Conservation (phyloP, 2,329 filamentous ascomycete genomes). For the Aspergillus sclerotialis region DNA sequence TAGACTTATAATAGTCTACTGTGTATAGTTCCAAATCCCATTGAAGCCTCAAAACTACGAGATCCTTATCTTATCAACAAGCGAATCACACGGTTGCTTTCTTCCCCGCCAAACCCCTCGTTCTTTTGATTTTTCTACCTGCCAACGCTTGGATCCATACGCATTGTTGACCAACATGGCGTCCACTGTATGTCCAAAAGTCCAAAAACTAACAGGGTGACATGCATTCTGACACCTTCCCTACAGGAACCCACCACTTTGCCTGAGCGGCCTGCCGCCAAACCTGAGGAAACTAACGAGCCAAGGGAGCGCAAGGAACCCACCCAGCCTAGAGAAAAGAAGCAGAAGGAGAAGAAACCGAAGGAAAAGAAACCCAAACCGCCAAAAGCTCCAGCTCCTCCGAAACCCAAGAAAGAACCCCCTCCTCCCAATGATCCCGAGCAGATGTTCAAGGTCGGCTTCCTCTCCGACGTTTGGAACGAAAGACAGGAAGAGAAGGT, state of each 20-base stretch:
- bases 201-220: neutral
- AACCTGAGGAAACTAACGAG: neutral
- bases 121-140: neutral
- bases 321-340: conserved; percentile 5
- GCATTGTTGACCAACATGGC: neutral
- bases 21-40: no score
- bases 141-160: neutral
- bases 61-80: conserved; percentile 1
- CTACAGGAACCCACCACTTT: conserved; percentile 1
- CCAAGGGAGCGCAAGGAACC: neutral
- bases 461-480: conserved; percentile 65
- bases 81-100: neutral
- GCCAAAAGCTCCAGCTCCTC: conserved; percentile 38
- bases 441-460: conserved; percentile 73
- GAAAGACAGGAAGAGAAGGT: conserved; percentile 49
- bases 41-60: neutral
- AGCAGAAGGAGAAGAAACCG: conserved; percentile 48
- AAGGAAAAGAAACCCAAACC: conserved; percentile 27
- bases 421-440: conserved; percentile 40
- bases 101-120: neutral
- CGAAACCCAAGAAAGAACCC: conserved; percentile 22
- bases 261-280: neutral
- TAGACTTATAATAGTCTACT: no score
- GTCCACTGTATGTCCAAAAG: neutral
- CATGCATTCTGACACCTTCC: neutral